Evolutionary conservation across 2,329 filamentous ascomycete species (phyloP).

Genomic region (Sporothrix globosa): DNA sequence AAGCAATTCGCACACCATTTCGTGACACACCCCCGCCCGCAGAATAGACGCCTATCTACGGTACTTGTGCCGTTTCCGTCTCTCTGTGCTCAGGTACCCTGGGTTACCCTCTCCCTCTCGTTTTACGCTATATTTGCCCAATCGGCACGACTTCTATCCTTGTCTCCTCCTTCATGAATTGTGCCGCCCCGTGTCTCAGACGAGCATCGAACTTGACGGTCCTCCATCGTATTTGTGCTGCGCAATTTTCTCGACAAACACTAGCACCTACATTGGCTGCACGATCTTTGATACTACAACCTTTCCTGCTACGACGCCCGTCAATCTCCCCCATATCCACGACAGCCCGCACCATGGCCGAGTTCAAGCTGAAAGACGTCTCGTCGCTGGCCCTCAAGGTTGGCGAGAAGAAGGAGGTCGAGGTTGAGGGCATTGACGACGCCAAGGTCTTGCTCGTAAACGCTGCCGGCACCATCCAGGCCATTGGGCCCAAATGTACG

Average conservation of each 20-base stretch:
- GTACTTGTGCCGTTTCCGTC: slow-evolving; percentile 11
- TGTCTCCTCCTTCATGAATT: slow-evolving; percentile 29
- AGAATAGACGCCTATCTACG: not conserved
- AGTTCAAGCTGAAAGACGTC: slow-evolving; percentile 75
- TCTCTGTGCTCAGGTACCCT: not conserved
- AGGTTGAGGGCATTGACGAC: slow-evolving; percentile 84
- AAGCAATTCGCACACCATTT: slow-evolving; percentile 24
- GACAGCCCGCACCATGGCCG: slow-evolving; percentile 50
- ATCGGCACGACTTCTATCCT: slow-evolving; percentile 27
- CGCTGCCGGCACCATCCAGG: slow-evolving; percentile 73
- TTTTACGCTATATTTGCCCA: slow-evolving; percentile 21
- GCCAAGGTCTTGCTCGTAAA: slow-evolving; percentile 88
- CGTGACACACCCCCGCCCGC: slow-evolving; percentile 3
- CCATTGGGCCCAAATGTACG: slow-evolving; percentile 79
- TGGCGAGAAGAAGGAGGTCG: slow-evolving; percentile 83
- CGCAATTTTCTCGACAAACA: not conserved
- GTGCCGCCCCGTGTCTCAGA: slow-evolving; percentile 31
- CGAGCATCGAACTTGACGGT: not conserved
- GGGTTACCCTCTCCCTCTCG: not conserved
- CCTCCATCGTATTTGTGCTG: slow-evolving; percentile 10
- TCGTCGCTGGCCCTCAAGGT: slow-evolving; percentile 73
- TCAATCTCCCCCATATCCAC: slow-evolving; percentile 32
- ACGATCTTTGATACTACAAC: slow-evolving; percentile 36
- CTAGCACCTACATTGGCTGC: not conserved
- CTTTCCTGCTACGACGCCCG: slow-evolving; percentile 15